Evolutionary conservation across 805 yeast genomes (phyloP), one percentile per base, ranked within the genome.

Genomic region (Sugiyamaella floridensis): DNA sequence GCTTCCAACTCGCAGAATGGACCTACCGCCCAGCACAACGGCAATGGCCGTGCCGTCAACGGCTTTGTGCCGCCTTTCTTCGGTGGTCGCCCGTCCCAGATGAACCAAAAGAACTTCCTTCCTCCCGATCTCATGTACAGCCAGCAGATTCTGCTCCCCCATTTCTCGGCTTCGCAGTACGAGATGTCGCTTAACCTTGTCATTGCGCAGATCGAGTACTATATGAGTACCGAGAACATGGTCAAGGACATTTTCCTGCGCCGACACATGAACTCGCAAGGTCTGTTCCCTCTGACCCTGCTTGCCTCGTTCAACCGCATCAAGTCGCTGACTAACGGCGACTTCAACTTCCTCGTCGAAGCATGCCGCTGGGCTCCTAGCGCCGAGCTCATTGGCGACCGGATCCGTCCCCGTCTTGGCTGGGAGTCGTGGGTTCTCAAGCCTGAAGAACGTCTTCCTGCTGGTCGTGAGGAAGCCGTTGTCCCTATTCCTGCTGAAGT

Each of bases 211-310:
- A 74, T 92, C 49, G 93, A 88, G 66, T 93, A 93, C 74, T 93
- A 93, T 70, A 86, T 93, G 72, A 84, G 95, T 29, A 75, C 83
- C 48, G 96, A 89, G 62, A 93, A 93, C 70, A 76, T 93, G 70
- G 75, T 85, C 61, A 86, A 89, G 71, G 99, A 93, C 71, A 73
- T 83, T 49, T 92, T 72, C 66, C 76, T 93, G 70, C 81, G 96
- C 69, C 78, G 81, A 58, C 86, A 86, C 63, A 86, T 92, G 95
- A 80, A 83, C 68, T 62, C 77, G 46, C 75, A 80, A 54, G 97
- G 97, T 22, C 83, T 83, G 76, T 76, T 89, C 51, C 80, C 83
- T 34, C 68, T 89, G 53, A 64, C 68, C 5, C 75, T 80, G 52
- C 76, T 89, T 58, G 81, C 88, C 55, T 72, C 76, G 54, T 89